Conservation (phyloP, 805 yeast genomes). For the Huiozyma sinensis region DNA sequence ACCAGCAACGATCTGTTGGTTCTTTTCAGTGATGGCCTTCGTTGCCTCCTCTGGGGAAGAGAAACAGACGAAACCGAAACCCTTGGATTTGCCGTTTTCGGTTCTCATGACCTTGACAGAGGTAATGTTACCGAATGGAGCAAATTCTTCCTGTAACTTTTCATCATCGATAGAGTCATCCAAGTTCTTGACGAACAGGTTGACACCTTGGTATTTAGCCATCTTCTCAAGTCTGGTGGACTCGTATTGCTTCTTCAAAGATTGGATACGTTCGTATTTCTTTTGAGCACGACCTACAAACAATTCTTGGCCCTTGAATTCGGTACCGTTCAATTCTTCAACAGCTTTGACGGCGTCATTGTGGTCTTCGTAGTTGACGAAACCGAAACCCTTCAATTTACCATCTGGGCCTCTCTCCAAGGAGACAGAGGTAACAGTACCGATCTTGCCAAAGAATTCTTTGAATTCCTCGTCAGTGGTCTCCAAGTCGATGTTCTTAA, state of each 20-base stretch:
- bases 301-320: conserved; percentile 72
- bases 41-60: conserved; percentile 98
- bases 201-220: conserved; percentile 93
- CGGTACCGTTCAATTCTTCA: conserved; percentile 80
- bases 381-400: conserved; percentile 91
- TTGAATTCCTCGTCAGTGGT: conserved; percentile 61
- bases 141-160: conserved; percentile 80
- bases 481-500: conserved; percentile 75
- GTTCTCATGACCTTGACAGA: conserved; percentile 95
- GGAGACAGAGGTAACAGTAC: conserved; percentile 73
- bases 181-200: conserved; percentile 92
- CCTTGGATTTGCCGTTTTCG: conserved; percentile 90
- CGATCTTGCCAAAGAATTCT: conserved; percentile 61
- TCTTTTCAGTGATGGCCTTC: conserved; percentile 96
- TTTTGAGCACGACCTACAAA: conserved; percentile 99
- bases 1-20: conserved; percentile 88
- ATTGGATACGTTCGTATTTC: conserved; percentile 95
- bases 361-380: conserved; percentile 83
- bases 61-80: conserved; percentile 98
- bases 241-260: conserved; percentile 90
- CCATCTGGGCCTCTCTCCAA: conserved; percentile 75
- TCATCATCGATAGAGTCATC: conserved; percentile 91
- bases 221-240: conserved; percentile 82
- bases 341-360: conserved; percentile 85
- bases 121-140: conserved; percentile 88